These are phyloP conservation scores for Gaeumannomyces sp. DNA, from an alignment of 2,329 filamentous ascomycete species.

Conservation along the genomic window DNA sequence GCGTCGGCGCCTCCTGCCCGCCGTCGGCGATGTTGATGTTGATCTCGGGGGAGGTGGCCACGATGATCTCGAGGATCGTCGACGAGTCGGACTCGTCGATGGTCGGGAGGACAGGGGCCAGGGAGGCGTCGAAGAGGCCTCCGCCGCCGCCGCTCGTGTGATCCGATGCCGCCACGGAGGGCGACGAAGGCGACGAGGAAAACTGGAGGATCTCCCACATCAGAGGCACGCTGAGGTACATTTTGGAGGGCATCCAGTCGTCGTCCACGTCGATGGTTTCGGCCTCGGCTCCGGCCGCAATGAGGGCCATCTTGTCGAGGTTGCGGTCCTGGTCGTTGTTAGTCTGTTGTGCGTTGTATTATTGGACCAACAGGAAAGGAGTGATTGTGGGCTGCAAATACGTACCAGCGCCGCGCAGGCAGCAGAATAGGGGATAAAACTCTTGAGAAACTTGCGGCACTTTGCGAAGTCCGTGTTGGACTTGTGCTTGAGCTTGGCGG, in stretches of 20 bases:
- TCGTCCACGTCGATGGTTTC: conserved; percentile 34
- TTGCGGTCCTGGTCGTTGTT: conserved; percentile 33
- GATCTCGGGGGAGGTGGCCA: conserved; percentile 44
- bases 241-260: conserved; percentile 46
- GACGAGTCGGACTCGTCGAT: conserved; percentile 28
- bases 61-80: conserved; percentile 40
- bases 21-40: conserved; percentile 45
- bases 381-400: no score
- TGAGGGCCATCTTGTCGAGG: conserved; percentile 41
- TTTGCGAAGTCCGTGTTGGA: conserved; percentile 41
- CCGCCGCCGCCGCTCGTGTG: conserved; percentile 28
- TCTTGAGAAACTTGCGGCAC: conserved; percentile 41
- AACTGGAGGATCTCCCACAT: conserved; percentile 49
- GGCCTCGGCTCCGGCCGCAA: conserved; percentile 29
- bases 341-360: not conserved
- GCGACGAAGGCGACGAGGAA: conserved; percentile 32
- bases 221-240: conserved; percentile 44
- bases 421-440: conserved; percentile 39
- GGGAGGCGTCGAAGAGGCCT: conserved; percentile 36
- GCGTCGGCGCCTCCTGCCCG: conserved; percentile 40
- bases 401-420: conserved; percentile 40
- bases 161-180: conserved; percentile 21
- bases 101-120: conserved; percentile 25
- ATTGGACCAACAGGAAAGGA: not conserved
- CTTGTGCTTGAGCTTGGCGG: conserved; percentile 33